phyloP scores from a whole-genome alignment of 1,139 yeast genomes.

The Debaryomyces nepalensis region DNA sequence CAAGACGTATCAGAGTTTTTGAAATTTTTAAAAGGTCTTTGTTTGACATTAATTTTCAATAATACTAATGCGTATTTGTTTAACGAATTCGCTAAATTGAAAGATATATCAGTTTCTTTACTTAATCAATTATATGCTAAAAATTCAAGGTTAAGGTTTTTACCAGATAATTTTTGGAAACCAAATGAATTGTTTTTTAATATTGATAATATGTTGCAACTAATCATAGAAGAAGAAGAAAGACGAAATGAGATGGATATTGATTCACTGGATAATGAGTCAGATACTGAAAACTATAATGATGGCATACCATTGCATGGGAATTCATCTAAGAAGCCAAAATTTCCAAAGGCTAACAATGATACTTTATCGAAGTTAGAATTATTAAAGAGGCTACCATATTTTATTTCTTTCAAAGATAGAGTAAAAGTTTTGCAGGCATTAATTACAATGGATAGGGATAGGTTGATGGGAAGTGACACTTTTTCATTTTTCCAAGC shows the following conservation, averaged over 20 bases:
- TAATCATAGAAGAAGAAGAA: slow-evolving; percentile 47
- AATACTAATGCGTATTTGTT: slow-evolving; percentile 20
- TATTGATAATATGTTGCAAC: slow-evolving; percentile 34
- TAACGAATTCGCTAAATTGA: slow-evolving; percentile 30
- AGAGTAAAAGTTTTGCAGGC: slow-evolving; percentile 75
- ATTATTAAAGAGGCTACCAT: slow-evolving; percentile 70
- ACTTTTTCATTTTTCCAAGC: slow-evolving; percentile 23
- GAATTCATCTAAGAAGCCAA: slow-evolving; percentile 8
- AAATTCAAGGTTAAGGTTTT: slow-evolving; percentile 66
- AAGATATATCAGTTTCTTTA: slow-evolving; percentile 51
- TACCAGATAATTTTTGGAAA: slow-evolving; percentile 63
- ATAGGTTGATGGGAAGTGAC: slow-evolving; percentile 23
- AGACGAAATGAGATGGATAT: slow-evolving; percentile 22
- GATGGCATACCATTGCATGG: slow-evolving; percentile 8
- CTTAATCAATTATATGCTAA: slow-evolving; percentile 71
- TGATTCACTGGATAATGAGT: slow-evolving; percentile 22
- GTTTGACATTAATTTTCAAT: slow-evolving; percentile 59
- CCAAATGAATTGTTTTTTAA: slow-evolving; percentile 34
- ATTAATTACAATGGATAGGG: slow-evolving; percentile 59
- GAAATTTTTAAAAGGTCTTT: slow-evolving; percentile 55
- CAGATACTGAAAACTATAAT: slow-evolving; percentile 11
- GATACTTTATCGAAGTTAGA: slow-evolving; percentile 38
- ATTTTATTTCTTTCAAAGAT: slow-evolving; percentile 73
- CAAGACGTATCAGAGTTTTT: slow-evolving; percentile 53
- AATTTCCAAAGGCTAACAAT: slow-evolving; percentile 9